Conservation (phyloP, 805 yeast species). For the Cyberlindnera veronae region DNA sequence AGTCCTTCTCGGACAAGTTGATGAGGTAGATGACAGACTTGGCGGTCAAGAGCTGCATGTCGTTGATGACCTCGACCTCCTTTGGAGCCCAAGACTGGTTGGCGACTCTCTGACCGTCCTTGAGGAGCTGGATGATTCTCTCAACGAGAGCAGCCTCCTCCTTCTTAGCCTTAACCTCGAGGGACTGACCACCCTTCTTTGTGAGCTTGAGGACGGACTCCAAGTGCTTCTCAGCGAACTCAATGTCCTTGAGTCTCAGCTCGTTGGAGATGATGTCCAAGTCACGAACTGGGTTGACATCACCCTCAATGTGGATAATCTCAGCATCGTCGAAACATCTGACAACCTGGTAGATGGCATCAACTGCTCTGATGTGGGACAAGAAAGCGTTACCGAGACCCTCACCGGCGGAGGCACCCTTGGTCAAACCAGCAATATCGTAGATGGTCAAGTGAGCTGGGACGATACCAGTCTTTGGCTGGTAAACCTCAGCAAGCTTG, state of each 20-base stretch:
- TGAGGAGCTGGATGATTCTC: slow-evolving; percentile 69
- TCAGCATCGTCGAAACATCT: slow-evolving; percentile 98
- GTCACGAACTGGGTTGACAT: slow-evolving; percentile 93
- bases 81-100: slow-evolving; percentile 84
- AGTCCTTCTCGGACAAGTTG: slow-evolving; percentile 87
- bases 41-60: slow-evolving; percentile 85
- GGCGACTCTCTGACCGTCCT: slow-evolving; percentile 85
- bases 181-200: slow-evolving; percentile 82
- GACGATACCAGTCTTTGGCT: slow-evolving; percentile 71
- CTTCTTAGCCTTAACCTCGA: slow-evolving; percentile 86
- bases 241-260: slow-evolving; percentile 94
- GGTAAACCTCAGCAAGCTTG: slow-evolving; percentile 65
- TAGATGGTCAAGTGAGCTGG: slow-evolving; percentile 92
- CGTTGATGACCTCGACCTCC: slow-evolving; percentile 88
- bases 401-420: slow-evolving; percentile 95
- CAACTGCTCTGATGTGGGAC: slow-evolving; percentile 95
- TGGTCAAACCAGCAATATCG: slow-evolving; percentile 97
- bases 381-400: slow-evolving; percentile 98
- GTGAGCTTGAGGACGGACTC: slow-evolving; percentile 76
- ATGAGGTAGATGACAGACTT: slow-evolving; percentile 92
- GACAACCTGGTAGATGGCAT: slow-evolving; percentile 96
- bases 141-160: slow-evolving; percentile 77
- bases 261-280: slow-evolving; percentile 88
- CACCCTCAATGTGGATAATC: slow-evolving; percentile 94
- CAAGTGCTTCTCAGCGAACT: slow-evolving; percentile 81